Evolutionary conservation across 805 yeast genomes (phyloP).

Genomic region (Dipodascus albidus): DNA sequence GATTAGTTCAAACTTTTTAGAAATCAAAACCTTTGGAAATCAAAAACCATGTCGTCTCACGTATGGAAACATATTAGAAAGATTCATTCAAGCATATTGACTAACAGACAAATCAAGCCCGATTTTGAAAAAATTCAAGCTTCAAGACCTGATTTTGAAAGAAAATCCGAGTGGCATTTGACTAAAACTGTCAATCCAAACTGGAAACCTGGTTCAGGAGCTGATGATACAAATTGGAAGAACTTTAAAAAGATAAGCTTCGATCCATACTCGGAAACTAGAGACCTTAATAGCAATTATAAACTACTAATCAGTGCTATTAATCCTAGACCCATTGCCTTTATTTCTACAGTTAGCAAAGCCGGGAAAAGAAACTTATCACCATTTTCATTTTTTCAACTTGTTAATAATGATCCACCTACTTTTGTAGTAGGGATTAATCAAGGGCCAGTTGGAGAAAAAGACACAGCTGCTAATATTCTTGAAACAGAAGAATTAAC

Average conservation of each 20-base stretch:
- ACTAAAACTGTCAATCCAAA: slow-evolving; percentile 20
- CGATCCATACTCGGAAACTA: slow-evolving; percentile 36
- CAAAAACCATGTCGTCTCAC: not conserved
- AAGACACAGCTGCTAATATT: slow-evolving; percentile 41
- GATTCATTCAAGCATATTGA: not conserved
- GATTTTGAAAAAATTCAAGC: slow-evolving; percentile 19
- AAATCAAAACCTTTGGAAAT: not conserved
- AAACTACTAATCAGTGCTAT: slow-evolving; percentile 39
- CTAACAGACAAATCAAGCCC: slow-evolving; percentile 8
- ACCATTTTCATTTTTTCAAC: slow-evolving; percentile 47
- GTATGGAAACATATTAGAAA: not conserved
- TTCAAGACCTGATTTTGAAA: slow-evolving; percentile 16
- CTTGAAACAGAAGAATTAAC: slow-evolving; percentile 42
- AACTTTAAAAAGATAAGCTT: slow-evolving; percentile 33
- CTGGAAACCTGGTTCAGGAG: slow-evolving; percentile 42
- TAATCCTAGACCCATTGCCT: slow-evolving; percentile 51
- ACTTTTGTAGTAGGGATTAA: slow-evolving; percentile 40
- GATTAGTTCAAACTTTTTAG: not conserved
- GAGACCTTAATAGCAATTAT: slow-evolving; percentile 37
- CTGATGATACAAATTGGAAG: slow-evolving; percentile 34
- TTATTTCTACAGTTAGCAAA: slow-evolving; percentile 36
- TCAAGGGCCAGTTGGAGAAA: slow-evolving; percentile 26
- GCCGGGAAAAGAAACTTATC: slow-evolving; percentile 40
- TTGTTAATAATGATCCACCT: slow-evolving; percentile 46
- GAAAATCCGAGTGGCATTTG: slow-evolving; percentile 20